Base-by-base conservation (phyloP, 441 rosid genomes). In the Brassica balearica region DNA sequence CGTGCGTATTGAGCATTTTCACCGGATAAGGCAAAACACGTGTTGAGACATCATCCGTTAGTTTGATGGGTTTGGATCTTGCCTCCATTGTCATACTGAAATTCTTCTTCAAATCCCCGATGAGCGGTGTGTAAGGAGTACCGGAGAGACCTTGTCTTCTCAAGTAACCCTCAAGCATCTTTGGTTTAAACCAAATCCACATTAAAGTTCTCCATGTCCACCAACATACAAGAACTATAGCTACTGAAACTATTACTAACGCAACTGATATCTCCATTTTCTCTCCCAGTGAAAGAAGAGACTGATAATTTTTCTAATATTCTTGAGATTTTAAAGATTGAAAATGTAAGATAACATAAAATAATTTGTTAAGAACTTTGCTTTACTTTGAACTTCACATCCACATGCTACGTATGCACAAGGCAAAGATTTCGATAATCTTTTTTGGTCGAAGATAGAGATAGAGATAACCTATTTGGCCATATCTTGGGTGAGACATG, bases 81-180 rank as follows among this genome's bases (percentile, higher is more conserved):
- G 85, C 80, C 23, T 75, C 68, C 6, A 9, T 15, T 2, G 23
- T 3, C 85, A 75, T 78, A n/a, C 2, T 67, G 43, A 29, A 51
- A 27, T 5, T 71, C 65, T 15, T 75, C 56, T 51, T 73, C 4
- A 64, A 6, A 65, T 81, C 84, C 9, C 83, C 83, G 41, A 72
- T 22, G 1, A 81, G 78, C 17, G 32, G 71, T 1, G 71, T 72
- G 43, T 81, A 81, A 59, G 78, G 61, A 59, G 77, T 76, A 38
- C 83, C 83, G n/a, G 61, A 0, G 61, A 80, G 76, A 22, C 83
- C 83, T n/a, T 76, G 83, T 55, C 66, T 63, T 10, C 74, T 76
- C 15, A 81, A 27, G 62, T 66, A 61, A n/a, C 73, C 60, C 66
- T 81, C 83, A 10, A 81, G 77, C 67, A 12, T 72, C 77, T 76